Base-by-base conservation (phyloP, 23 red algal genomes). In the Cyanidiococcus yangmingshanensis region DNA sequence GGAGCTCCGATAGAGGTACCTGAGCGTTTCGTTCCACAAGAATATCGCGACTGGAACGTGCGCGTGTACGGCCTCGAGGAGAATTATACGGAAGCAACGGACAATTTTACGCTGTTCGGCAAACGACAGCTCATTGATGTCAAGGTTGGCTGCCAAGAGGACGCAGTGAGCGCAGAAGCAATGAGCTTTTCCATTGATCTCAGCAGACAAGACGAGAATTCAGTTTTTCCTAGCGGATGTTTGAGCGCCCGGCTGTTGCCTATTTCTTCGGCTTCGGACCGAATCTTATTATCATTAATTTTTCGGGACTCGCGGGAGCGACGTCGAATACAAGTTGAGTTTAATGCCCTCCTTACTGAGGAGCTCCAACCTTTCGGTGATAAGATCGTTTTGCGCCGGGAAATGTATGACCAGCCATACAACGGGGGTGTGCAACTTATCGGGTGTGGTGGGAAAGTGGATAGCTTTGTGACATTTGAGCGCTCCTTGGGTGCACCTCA, bases 401-500 rank as follows among this genome's bases (percentile, higher is more conserved):
- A 71, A 35, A 71, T 71, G 63, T 71, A 71, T 35, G 63, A 71
- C 27, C 63, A 71, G 63, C 63, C 63, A 12, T 71, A 17, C 27
- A 71, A 71, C 32, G 63, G 63, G 21, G 63, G 63, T 2, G n/a
- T 32, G 7, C 63, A 71, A 30, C 63, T 71, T 7, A 71, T 71
- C 63, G 63, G 63, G 15, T 71, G 63, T 29, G 63, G 63, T 29
- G 63, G 63, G 16, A 71, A 71, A 71, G 63, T 71, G 7, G 63
- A 71, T 12, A 71, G 63, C 63, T 71, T 71, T 30, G 63, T 71
- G 7, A 32, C 63, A 35, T 71, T 32, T 35, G n/a, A 25, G 27
- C 63, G 63, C 63, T 12, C 3, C 16, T 30, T 71, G 27, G 21
- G 32, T 35, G 15, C 32, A 35, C 63, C 63, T 12, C 32, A 7